Base-by-base conservation (phyloP, 2,329 filamentous ascomycete species). In the Diaporthe nobilis region DNA sequence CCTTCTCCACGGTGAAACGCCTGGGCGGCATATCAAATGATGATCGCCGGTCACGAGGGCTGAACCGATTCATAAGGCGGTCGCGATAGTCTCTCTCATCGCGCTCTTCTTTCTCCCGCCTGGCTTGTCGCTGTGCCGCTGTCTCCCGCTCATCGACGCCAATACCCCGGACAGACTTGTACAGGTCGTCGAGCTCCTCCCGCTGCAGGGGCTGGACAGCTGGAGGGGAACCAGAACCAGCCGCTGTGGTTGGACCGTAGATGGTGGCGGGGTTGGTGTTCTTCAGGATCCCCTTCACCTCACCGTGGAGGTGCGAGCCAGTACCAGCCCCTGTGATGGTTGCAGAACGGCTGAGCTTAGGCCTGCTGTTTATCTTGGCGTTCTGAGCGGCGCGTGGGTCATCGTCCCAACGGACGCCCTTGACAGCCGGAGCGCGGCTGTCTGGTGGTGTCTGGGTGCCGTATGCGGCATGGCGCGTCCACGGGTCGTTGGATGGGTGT, bases 221-320 rank as follows among this genome's bases (percentile, higher is more conserved):
- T 17, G 73, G 61, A 3, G 73, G 37, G 6, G 53, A 39, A 42
- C 53, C 51, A 17, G 72, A 17, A 4, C 60, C 63, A 49, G 47
- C 34, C 34, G 8, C 25, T 12, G 49, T 25, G 4, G 51, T 22
- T 28, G 51, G 22, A 15, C 72, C 63, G 15, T 47, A 44, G 39
- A 31, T 17, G 31, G 51, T 31, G 28, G 61, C 22, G 1, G 47
- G 7, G 22, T 55, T 39, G 37, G 67, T 60, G 60, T 76, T 65
- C 67, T 77, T 77, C 22, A 77, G 55, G 55, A 77, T 77, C 34
- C 76, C 67, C 68, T 74, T 76, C 58, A 77, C 76, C 39, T 75
- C 75, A 3, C 75, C 76, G 42, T 42, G 28, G 31, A 70, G 73
- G 31, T 72, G 68, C 4, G 72, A 39, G 49, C 74, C 73, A 20